phyloP scores from a whole-genome alignment of 1,139 yeast genomes.

The Debaryomyces singareniensis region DNA sequence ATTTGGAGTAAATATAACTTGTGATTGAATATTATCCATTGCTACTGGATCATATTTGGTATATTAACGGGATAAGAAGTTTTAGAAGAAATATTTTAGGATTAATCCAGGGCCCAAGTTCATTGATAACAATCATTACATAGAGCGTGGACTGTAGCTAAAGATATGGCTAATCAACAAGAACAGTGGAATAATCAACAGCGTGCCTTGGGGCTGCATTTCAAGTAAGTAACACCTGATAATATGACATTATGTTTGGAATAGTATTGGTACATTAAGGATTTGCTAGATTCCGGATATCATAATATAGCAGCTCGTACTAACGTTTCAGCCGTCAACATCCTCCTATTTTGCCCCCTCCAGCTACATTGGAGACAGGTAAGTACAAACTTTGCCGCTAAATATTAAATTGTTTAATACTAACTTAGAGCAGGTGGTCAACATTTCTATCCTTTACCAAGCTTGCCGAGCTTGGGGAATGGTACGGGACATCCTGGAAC shows the following conservation, averaged over 20 bases:
- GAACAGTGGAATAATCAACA: slow-evolving; percentile 42
- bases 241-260: no score
- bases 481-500: slow-evolving; percentile 26
- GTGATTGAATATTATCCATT: no score
- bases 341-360: slow-evolving; percentile 53
- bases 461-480: slow-evolving; percentile 46
- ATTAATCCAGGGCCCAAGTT: no score
- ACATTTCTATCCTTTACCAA: slow-evolving; percentile 45
- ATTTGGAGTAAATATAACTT: no score
- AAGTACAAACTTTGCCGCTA: slow-evolving; percentile 13
- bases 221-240: slow-evolving; percentile 38
- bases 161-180: slow-evolving; percentile 35
- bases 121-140: no score
- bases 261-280: no score
- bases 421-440: slow-evolving; percentile 29
- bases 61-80: no score
- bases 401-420: neutral
- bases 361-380: slow-evolving; percentile 48
- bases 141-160: no score
- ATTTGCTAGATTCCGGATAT: no score
- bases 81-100: no score
- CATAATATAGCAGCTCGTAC: no score
- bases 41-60: no score
- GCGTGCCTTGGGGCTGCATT: slow-evolving; percentile 40
- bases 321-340: slow-evolving; percentile 38